Percentiles rank a stretch among this genome's conserved stretches.
phyloP scores from a whole-genome alignment of 306 rosid genomes.

The Sicyos edulis region DNA sequence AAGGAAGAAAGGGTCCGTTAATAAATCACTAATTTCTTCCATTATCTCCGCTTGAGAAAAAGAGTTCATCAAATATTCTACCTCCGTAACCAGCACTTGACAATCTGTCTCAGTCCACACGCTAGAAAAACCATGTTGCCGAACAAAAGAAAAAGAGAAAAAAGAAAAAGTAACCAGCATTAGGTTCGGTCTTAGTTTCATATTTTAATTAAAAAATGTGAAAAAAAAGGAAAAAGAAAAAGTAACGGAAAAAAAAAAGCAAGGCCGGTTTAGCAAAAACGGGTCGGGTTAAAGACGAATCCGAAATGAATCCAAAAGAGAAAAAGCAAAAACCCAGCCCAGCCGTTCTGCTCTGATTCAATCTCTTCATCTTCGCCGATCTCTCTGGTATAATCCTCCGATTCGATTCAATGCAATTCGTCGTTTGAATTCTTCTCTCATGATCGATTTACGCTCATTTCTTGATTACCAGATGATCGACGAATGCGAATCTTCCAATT shows the following conservation, averaged over 20 bases:
- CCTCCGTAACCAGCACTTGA: too few relatives aligned
- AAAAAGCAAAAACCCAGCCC: constrained; percentile 9
- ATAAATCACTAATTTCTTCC: too few relatives aligned
- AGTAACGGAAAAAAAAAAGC: background rate
- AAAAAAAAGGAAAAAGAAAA: background rate
- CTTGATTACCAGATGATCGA: constrained; percentile 1
- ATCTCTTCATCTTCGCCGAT: constrained; percentile 17
- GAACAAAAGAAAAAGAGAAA: too few relatives aligned
- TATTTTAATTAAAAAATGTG: too few relatives aligned
- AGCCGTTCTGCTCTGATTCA: constrained; percentile 9
- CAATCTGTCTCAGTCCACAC: too few relatives aligned
- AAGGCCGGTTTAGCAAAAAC: constrained; percentile 9
- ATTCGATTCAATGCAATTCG: background rate
- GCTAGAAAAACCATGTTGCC: too few relatives aligned
- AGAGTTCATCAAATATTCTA: too few relatives aligned
- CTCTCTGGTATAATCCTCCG: constrained; percentile 9
- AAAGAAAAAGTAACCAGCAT: too few relatives aligned
- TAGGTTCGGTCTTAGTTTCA: too few relatives aligned
- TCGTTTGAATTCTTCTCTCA: background rate
- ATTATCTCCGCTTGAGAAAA: too few relatives aligned
- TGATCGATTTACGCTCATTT: background rate
- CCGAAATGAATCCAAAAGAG: constrained; percentile 11
- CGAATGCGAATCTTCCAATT: background rate
- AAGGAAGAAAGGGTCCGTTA: too few relatives aligned
- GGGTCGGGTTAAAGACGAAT: constrained; percentile 11